phyloP scores from a whole-genome alignment of 345 rosid species.

The Fremontodendron californicum region DNA sequence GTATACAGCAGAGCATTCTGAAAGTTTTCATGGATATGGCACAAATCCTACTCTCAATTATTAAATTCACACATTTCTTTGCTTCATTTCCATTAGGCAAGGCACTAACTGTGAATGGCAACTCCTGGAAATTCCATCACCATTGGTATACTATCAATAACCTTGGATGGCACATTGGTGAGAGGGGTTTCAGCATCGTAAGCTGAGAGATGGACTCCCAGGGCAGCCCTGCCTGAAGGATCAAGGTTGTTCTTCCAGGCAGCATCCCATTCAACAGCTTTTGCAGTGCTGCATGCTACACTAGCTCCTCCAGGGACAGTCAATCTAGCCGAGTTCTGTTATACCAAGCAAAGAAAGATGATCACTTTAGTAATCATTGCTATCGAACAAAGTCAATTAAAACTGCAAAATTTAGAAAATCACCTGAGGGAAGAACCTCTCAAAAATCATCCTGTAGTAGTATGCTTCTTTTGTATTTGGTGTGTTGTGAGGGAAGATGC shows the following conservation, averaged over 20 bases:
- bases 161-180: slow-evolving; percentile 31
- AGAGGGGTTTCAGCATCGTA: slow-evolving; percentile 36
- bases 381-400: not conserved
- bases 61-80: not conserved
- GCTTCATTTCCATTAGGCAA: not conserved
- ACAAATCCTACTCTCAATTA: not conserved
- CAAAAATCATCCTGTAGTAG: slow-evolving; percentile 84
- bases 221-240: slow-evolving; percentile 93
- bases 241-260: slow-evolving; percentile 82
- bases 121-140: slow-evolving; percentile 49
- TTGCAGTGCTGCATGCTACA: slow-evolving; percentile 86
- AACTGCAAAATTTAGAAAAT: not conserved
- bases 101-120: slow-evolving; percentile 41
- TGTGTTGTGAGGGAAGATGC: slow-evolving; percentile 76
- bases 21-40: slow-evolving; percentile 1
- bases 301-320: slow-evolving; percentile 91
- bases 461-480: slow-evolving; percentile 85
- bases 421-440: slow-evolving; percentile 93
- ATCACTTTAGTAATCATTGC: not conserved
- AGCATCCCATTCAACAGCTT: slow-evolving; percentile 86
- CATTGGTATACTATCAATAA: slow-evolving; percentile 34
- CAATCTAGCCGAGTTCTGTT: slow-evolving; percentile 75
- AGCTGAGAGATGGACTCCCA: slow-evolving; percentile 80
- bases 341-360: not conserved
- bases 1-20: slow-evolving; percentile 5